phyloP scores from a whole-genome alignment of 2,329 filamentous ascomycete genomes.

The Alternaria dauci region DNA sequence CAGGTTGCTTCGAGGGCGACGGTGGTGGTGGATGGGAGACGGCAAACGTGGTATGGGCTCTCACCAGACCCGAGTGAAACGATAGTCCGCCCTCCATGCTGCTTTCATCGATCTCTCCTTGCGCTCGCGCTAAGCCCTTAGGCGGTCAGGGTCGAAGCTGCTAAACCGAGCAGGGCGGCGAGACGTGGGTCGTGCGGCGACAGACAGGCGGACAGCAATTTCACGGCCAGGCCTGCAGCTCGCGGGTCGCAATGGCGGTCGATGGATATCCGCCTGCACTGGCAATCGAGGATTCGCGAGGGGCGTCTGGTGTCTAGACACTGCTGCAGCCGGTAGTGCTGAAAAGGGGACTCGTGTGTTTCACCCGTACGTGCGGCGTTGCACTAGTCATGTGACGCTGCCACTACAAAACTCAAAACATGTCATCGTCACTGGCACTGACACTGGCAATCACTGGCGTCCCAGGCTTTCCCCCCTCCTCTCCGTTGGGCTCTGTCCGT shows the following conservation, averaged over 20 bases:
- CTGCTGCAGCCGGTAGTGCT: slow-evolving; percentile 14
- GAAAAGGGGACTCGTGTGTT: slow-evolving; percentile 31
- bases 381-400: slow-evolving; percentile 12
- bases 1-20: slow-evolving; percentile 31
- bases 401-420: not conserved
- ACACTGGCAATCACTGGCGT: not conserved
- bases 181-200: slow-evolving; percentile 6
- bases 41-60: slow-evolving; percentile 30
- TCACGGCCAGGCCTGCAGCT: slow-evolving; percentile 11
- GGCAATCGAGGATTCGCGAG: slow-evolving; percentile 13
- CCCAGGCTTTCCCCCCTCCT: not conserved
- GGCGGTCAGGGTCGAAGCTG: slow-evolving; percentile 20
- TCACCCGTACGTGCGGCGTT: slow-evolving; percentile 14
- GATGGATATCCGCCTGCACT: not conserved
- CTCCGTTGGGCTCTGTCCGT: not conserved
- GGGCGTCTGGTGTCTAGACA: slow-evolving; percentile 8
- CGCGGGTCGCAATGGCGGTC: not conserved
- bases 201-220: slow-evolving; percentile 6
- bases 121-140: slow-evolving; percentile 17
- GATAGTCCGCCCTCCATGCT: slow-evolving; percentile 45
- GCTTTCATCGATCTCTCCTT: slow-evolving; percentile 43
- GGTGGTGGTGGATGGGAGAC: slow-evolving; percentile 28
- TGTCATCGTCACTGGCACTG: not conserved
- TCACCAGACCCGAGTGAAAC: slow-evolving; percentile 29
- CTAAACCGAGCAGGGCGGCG: slow-evolving; percentile 14